Evolutionary conservation across 495 filamentous ascomycete species (phyloP).

Genomic region (Cercophora newfieldiana): DNA sequence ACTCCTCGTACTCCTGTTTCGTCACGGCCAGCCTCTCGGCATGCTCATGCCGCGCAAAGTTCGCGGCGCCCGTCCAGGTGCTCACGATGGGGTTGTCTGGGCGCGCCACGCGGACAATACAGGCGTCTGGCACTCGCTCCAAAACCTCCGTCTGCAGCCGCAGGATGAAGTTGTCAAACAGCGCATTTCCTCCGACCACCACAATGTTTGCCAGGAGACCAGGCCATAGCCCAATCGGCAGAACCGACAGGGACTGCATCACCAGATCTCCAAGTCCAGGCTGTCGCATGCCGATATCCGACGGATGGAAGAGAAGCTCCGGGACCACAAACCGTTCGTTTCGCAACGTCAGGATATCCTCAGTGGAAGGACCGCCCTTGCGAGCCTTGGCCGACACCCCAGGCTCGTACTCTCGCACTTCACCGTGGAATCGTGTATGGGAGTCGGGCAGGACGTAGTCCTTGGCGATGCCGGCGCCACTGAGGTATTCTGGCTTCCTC

Average conservation of each 20-base stretch:
- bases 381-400: constrained; percentile 54
- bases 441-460: constrained; percentile 96
- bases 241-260: constrained; percentile 71
- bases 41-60: constrained; percentile 67
- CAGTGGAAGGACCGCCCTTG: constrained; percentile 61
- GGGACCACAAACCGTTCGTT: constrained; percentile 93
- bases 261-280: constrained; percentile 79
- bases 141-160: constrained; percentile 78
- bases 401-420: constrained; percentile 75
- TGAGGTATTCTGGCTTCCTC: constrained; percentile 40
- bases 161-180: constrained; percentile 78
- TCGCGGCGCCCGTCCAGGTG: constrained; percentile 81
- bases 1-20: constrained; percentile 85
- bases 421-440: constrained; percentile 70
- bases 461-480: constrained; percentile 71
- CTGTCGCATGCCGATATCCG: constrained; percentile 83
- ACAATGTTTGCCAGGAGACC: constrained; percentile 83
- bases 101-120: constrained; percentile 68
- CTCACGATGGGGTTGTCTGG: constrained; percentile 75
- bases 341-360: constrained; percentile 81
- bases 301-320: constrained; percentile 83
- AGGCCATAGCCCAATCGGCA: constrained; percentile 77
- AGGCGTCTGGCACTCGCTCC: constrained; percentile 73
- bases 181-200: constrained; percentile 82
- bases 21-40: constrained; percentile 69